Evolutionary conservation across 306 rosid species (phyloP).

Genomic region (Rosa persica): DNA sequence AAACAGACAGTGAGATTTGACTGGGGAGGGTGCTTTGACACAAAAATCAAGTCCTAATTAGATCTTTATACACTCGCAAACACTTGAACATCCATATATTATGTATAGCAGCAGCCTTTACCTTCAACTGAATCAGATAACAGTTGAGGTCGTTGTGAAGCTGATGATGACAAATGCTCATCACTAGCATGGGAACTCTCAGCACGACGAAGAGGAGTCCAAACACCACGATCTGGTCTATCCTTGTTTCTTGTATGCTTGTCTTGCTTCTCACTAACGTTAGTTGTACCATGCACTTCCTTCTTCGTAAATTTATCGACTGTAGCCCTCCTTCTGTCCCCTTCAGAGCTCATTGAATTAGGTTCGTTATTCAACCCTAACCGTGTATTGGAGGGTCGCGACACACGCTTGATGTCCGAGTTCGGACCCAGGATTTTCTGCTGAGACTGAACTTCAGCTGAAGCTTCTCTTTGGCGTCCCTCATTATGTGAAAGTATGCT

Average conservation of each 20-base stretch:
- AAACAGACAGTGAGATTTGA: constrained; percentile 22
- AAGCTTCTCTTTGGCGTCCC: constrained; percentile 54
- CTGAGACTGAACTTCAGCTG: constrained; percentile 46
- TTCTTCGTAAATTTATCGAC: constrained; percentile 58
- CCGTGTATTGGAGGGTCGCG: constrained; percentile 46
- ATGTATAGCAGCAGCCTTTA: constrained; percentile 19
- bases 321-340: constrained; percentile 52
- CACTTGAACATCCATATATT: constrained; percentile 6
- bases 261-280: constrained; percentile 62
- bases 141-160: constrained; percentile 41
- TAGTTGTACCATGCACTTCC: constrained; percentile 54
- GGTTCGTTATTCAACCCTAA: constrained; percentile 53
- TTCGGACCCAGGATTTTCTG: constrained; percentile 63
- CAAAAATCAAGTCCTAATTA: constrained; percentile 5
- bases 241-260: constrained; percentile 87
- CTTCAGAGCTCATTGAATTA: constrained; percentile 50
- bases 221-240: constrained; percentile 98
- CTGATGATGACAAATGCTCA: constrained; percentile 45
- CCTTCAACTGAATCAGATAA: constrained; percentile 69
- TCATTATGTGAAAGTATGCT: constrained; percentile 73
- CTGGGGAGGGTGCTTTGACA: constrained; percentile 8
- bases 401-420: constrained; percentile 61
- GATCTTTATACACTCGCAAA: constrained; percentile 11
- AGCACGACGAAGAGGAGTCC: constrained; percentile 92
- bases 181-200: constrained; percentile 55